Base-by-base conservation (phyloP, 2,329 filamentous ascomycete species). In the Arthroderma uncinatum region DNA sequence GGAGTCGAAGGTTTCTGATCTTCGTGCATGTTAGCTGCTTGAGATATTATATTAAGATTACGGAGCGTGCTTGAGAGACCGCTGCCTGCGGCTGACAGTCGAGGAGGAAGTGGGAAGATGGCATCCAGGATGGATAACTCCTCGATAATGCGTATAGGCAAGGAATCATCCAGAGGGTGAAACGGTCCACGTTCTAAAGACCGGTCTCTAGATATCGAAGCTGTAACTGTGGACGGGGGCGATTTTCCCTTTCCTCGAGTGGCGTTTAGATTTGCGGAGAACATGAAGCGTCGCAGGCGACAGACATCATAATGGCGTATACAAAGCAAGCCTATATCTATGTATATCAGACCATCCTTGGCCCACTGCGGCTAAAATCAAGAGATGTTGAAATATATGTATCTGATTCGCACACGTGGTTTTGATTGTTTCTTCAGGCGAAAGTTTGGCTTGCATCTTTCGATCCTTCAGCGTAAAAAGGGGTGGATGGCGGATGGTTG, bases 181-280 rank as follows among this genome's bases (percentile, higher is more conserved):
- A 12, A 47, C 19, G 10, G 23, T 8, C 4, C 9, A 47, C 21
- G 19, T 10, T 21, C 21, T 8, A 25, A 47, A 28, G 40, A 47
- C 8, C 9, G 23, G 21, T 19, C 5, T 47, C 12, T 28, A 47
- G 21, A 25, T 14, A 12, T 23, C 8, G 10, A 33, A 14, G 25
- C 47, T 21, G 28, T 30, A 50, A 50, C n/a, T n/a, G 9, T 33
- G 47, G 4, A 28, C 47, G 5, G 25, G 7, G 47, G 47, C n/a
- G 25, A 50, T 50, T 50, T 50, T 33, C 47, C 47, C n/a, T 50
- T 50, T n/a, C 28, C 23, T 50, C 23, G 47, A 19, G 47, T 50
- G 47, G 47, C 47, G 47, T 50, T 50, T 21, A 50, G 23, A 30
- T 50, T 34, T 50, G 47, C 28, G 25, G 47, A 33, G 23, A 50